Base-by-base conservation (phyloP, 1,284 basidiomycete genomes). In the Apiotrichum mycotoxinovorans region DNA sequence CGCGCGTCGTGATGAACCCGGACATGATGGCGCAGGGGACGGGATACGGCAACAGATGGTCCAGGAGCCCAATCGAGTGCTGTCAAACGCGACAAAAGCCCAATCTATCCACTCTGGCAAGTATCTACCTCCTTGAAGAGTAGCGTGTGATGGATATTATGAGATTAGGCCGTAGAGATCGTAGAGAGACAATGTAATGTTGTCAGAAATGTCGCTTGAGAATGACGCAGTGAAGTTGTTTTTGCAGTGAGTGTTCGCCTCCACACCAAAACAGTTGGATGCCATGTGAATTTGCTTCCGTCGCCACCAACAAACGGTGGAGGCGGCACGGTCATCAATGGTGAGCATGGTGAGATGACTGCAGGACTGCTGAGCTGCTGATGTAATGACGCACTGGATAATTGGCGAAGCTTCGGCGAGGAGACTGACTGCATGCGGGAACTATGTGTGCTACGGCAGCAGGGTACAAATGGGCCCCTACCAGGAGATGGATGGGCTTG, bases 1-100 rank as follows among this genome's bases (percentile, higher is more conserved):
- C 57, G 8, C 47, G 46, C 27, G 52, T 48, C 12, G 46, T 35
- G 41, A 46, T 42, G 43, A 50, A 50, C 12, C 52, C 52, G 17
- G 57, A 58, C 57, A 58, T 58, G n/a, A 30, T 15, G 33, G 26
- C 15, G 33, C 27, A 15, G 30, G 1, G 33, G 11, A 17, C 23
- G 12, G n/a, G 30, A 12, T 20, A 22, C 35, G 41, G 33, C 17
- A 38, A 38, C 8, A 38, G 8, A 17, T 18, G 37, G 15, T 51
- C 22, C 20, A 17, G 38, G n/a, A n/a, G n/a, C n/a, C n/a, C n/a
- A n/a, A n/a, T n/a, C n/a, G n/a, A n/a, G n/a, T n/a, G n/a, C n/a
- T n/a, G n/a, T n/a, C n/a, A n/a, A n/a, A n/a, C n/a, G n/a, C n/a
- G n/a, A n/a, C n/a, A n/a, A n/a, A n/a, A n/a, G n/a, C n/a, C 30